Conservation (phyloP, 2,329 filamentous ascomycete species). For the Xylariales sp. region DNA sequence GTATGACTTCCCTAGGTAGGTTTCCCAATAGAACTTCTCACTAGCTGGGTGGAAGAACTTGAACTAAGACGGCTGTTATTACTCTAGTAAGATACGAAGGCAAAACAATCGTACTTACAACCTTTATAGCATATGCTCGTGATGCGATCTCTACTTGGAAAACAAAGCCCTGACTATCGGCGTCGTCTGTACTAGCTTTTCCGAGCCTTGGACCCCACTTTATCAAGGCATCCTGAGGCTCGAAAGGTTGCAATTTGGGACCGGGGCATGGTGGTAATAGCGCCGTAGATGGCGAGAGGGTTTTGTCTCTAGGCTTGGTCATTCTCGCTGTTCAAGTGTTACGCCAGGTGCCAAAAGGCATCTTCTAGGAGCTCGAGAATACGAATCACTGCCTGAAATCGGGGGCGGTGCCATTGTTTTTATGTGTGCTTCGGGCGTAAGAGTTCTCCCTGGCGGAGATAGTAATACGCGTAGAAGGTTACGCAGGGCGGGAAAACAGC, state of each 20-base stretch:
- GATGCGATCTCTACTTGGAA: conserved; percentile 5
- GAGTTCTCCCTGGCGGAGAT: neutral
- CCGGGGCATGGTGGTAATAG: no score
- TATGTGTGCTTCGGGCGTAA: neutral
- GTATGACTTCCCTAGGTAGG: neutral
- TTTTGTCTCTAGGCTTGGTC: no score
- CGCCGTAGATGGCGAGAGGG: no score
- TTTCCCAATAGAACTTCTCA: neutral
- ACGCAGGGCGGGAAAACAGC: neutral
- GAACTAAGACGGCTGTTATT: neutral
- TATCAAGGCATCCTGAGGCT: no score
- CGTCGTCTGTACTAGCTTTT: neutral
- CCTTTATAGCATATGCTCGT: neutral
- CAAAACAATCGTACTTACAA: neutral
- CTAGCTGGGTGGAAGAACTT: neutral
- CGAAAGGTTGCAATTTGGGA: no score
- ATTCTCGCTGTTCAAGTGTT: no score
- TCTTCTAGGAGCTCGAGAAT: no score
- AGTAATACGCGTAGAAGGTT: neutral
- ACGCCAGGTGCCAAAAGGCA: no score
- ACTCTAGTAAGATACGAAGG: neutral
- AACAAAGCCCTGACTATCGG: no score
- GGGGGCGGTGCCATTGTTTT: no score
- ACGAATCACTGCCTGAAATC: no score
- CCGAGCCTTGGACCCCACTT: no score